Evolutionary conservation across 345 rosid species (phyloP), one percentile per base, ranked within the genome.

Genomic region (Melaleuca alternifolia): DNA sequence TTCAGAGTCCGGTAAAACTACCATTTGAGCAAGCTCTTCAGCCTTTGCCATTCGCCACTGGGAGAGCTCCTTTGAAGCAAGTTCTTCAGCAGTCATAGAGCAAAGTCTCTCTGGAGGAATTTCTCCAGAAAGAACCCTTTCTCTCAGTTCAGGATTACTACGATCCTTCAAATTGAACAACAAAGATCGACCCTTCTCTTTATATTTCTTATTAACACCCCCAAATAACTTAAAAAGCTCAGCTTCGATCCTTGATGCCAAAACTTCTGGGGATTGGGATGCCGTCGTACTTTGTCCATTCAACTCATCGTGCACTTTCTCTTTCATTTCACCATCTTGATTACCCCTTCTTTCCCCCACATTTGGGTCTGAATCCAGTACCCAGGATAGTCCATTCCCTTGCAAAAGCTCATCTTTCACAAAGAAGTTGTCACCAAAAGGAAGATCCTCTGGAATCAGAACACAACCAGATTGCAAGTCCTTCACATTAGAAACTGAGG

Each of bases 31-130:
- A 90, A 97, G 89, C 90, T 96, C 95, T 86, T 97, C 96, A 2
- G 97, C 99, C 90, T 97, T 96, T 8, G 98, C 99, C 89, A 94
- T 95, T 46, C 99, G 94, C 99, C 99, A 97, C 71, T 96, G 87
- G 3, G 99, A 94, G 79, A 97, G 93, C 91, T 97, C 98, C 92
- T 94, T 89, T n/a, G 99, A 97, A 77, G 99, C 99, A 88, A 97
- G 96, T 59, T 96, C 98, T 93, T 97, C 98, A 0, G 98, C 96
- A 53, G 95, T 92, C 99, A 97, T 97, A 24, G 95, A 90, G 88
- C 99, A 97, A 57, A 96, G 92, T 53, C 91, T 88, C 50, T 93
- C 93, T 5, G 99, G 95, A 13, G 91, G 50, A 76, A 97, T 96
- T 61, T 93, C 95, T 44, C 96, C 98, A 2, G 92, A 90, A 90